A percentile compares a stretch with the other conserved stretches of the same genome.
Conservation (phyloP, 2,329 filamentous ascomycete species). For the Alternaria viburni region DNA sequence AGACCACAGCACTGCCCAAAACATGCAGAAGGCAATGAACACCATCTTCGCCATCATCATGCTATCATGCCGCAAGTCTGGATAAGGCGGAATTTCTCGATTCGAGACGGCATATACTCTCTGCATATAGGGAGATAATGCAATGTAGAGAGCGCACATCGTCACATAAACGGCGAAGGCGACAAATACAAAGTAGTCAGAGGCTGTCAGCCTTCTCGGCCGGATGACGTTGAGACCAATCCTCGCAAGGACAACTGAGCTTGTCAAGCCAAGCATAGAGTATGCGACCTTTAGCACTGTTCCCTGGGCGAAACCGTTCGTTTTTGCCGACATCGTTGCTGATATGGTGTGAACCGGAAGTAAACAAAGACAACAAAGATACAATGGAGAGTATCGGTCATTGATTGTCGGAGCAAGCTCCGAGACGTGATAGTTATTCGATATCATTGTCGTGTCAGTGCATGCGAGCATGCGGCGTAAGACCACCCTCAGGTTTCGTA, state of each 20-base stretch:
- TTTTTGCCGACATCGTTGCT: conserved; percentile 8
- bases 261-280: conserved; percentile 17
- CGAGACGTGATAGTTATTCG: not conserved
- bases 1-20: conserved; percentile 49
- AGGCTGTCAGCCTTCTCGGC: conserved; percentile 6
- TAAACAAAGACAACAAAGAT: not conserved
- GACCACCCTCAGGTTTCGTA: not conserved
- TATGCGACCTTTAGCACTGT: conserved; percentile 19
- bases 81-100: conserved; percentile 31
- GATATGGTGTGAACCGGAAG: not conserved
- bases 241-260: conserved; percentile 14
- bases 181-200: conserved; percentile 26
- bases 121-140: conserved; percentile 41
- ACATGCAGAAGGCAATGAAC: conserved; percentile 46
- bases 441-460: not conserved
- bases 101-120: conserved; percentile 32
- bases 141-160: conserved; percentile 41
- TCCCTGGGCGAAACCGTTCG: conserved; percentile 17
- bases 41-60: conserved; percentile 44
- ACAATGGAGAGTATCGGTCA: not conserved
- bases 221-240: conserved; percentile 9
- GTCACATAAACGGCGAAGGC: conserved; percentile 35
- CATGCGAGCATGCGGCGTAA: conserved; percentile 1
- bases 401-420: not conserved
- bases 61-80: conserved; percentile 34